phyloP scores from a whole-genome alignment of 441 rosid species.

The Arabidopsis hybrid region DNA sequence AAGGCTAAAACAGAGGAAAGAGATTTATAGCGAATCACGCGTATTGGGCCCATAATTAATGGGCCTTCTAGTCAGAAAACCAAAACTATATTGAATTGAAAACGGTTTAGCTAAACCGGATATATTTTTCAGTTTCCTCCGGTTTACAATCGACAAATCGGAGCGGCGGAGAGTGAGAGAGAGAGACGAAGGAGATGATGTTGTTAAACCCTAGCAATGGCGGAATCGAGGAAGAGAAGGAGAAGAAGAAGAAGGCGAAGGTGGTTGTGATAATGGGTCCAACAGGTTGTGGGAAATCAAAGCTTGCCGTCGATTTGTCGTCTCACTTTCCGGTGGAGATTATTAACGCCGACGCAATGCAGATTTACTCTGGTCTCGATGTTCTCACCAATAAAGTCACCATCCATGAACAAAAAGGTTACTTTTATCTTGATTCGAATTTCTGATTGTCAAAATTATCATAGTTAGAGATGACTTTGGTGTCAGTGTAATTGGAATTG shows the following conservation, averaged over 20 bases:
- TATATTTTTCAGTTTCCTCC: not conserved
- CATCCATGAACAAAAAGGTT: constrained; percentile 68
- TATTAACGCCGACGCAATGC: constrained; percentile 94
- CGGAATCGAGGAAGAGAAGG: constrained; percentile 39
- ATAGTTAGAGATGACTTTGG: not conserved
- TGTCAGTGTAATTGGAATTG: not conserved
- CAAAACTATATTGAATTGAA: constrained; percentile 4
- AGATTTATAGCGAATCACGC: not conserved
- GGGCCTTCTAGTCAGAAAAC: not conserved
- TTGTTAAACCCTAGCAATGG: constrained; percentile 52
- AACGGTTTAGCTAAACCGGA: constrained; percentile 19
- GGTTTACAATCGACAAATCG: not conserved
- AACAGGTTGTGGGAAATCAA: constrained; percentile 86
- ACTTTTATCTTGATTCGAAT: not conserved
- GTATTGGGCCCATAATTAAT: constrained; percentile 8
- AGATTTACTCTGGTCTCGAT: constrained; percentile 80
- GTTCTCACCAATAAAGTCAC: constrained; percentile 88
- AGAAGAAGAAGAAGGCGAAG: constrained; percentile 57
- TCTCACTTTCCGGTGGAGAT: constrained; percentile 70
- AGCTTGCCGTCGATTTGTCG: constrained; percentile 80
- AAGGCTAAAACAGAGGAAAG: not conserved
- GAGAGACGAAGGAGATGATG: constrained; percentile 11
- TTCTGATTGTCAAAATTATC: not conserved
- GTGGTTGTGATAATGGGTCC: constrained; percentile 84
- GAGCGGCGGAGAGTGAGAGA: not conserved